Evolutionary conservation across 2,329 filamentous ascomycete genomes (phyloP).

Genomic region (Diaporthe citri): DNA sequence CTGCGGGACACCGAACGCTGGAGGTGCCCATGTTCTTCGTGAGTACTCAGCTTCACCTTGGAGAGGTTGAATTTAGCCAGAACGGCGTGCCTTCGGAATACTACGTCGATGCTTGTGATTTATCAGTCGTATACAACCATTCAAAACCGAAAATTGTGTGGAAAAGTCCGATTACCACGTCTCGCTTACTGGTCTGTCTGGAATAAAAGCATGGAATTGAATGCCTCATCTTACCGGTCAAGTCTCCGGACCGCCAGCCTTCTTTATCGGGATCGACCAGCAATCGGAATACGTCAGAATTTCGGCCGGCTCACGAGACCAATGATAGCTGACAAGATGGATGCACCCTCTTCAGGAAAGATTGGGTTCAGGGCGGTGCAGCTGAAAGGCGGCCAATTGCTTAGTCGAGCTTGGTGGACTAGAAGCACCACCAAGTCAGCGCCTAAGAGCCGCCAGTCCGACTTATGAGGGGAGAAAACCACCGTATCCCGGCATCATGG

Average conservation of each 20-base stretch:
- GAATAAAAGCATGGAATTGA: neutral
- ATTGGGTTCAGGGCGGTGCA: neutral
- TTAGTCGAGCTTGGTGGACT: slow-evolving; percentile 1
- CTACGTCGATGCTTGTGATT: neutral
- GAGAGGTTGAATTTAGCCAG: neutral
- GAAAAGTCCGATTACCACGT: too few species aligned
- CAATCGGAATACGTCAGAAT: slow-evolving; percentile 20
- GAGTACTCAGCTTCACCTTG: accelerated
- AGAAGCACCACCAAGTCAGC: slow-evolving; percentile 26
- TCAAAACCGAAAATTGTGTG: neutral
- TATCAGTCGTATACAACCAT: neutral
- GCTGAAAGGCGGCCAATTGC: slow-evolving; percentile 1
- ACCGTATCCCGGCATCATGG: slow-evolving; percentile 2
- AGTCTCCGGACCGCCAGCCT: neutral
- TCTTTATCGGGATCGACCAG: neutral
- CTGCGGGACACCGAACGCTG: neutral
- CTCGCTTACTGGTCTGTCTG: neutral
- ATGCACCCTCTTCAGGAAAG: neutral
- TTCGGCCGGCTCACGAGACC: slow-evolving; percentile 7
- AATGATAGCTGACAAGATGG: neutral
- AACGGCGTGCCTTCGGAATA: neutral
- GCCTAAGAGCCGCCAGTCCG: neutral
- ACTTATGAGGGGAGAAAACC: neutral
- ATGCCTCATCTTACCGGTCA: neutral
- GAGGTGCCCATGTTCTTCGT: neutral